Base-by-base conservation (phyloP, 2,329 filamentous ascomycete species). In the Penicillium sp. region DNA sequence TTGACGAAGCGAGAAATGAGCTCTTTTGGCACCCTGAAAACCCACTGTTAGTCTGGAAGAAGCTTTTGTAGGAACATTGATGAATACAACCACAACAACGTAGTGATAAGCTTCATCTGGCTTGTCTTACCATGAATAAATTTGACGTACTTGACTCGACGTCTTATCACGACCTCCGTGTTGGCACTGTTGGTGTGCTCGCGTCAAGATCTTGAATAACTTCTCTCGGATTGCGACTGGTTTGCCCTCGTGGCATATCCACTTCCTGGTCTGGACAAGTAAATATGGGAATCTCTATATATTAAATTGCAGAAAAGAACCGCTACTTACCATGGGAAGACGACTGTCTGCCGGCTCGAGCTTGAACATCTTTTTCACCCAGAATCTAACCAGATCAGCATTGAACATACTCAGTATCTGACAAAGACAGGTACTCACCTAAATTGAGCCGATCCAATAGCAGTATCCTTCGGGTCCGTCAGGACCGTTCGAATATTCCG, bases 281-380 rank as follows among this genome's bases (percentile, higher is more conserved):
- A 3, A 48, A 7, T 48, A 2, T n/a, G 18, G 45, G 28, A 28
- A 38, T 52, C 18, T 35, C 30, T 38, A 43, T 9, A 30, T 61
- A 26, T 60, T 49, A 45, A 56, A 42, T 7, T 18, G 12, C 21
- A 26, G 8, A 21, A 12, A 18, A 16, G 46, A 49, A 23, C 24
- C 33, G 53, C 47, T 58, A 65, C 74, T 57, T 63, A 78, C 75
- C 63, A 74, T 68, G 42, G 69, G 65, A 52, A 67, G 65, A 51
- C 68, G 70, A 28, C 66, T 63, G 20, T 75, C 76, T 45, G 71
- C 65, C 35, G 71, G 65, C 55, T 76, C 70, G 43, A 80, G 69
- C 52, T 75, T 75, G 62, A 80, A 80, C 78, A 80, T 80, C 62
- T 80, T 80, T 62, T 80, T 80, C 23, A 78, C 77, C 78, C 78